These are phyloP conservation scores for Coemansia sp. DNA, from an alignment of 192 early-diverging fungal species.

Conservation along the genomic window DNA sequence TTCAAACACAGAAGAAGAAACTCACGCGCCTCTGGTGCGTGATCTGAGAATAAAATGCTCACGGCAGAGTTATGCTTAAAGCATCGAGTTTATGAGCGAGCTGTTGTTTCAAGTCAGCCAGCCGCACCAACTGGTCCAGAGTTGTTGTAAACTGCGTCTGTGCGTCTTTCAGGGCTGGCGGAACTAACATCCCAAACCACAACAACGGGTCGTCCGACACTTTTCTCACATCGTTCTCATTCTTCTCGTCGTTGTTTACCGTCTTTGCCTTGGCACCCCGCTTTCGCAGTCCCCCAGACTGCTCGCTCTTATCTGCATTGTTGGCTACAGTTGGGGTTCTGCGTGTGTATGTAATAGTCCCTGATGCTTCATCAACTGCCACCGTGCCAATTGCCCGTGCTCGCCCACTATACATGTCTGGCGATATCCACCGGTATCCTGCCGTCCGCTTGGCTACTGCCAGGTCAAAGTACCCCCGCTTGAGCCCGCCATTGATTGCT, in stretches of 20 bases:
- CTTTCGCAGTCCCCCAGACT: neutral
- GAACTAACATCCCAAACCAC: conserved; percentile 56
- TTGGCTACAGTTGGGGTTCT: neutral
- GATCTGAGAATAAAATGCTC: neutral
- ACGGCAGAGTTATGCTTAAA: neutral
- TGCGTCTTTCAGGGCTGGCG: conserved; percentile 40
- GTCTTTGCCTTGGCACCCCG: neutral
- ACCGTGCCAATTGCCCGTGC: conserved; percentile 37
- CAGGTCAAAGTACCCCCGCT: conserved; percentile 42
- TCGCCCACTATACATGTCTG: conserved; percentile 36
- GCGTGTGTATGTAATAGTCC: neutral
- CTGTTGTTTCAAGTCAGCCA: conserved; percentile 30
- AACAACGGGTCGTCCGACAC: conserved; percentile 36
- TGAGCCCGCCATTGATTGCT: conserved; percentile 7
- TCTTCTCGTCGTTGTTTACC: neutral
- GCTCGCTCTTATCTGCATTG: neutral
- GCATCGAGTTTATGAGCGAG: neutral
- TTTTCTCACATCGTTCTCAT: neutral
- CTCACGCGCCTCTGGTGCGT: neutral
- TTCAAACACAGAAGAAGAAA: neutral
- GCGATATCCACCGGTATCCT: conserved; percentile 50
- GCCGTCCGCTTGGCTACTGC: conserved; percentile 39
- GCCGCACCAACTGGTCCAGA: conserved; percentile 27
- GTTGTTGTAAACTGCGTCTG: conserved; percentile 35
- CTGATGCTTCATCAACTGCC: conserved; percentile 4